Conservation (phyloP, 371 early-diverging fungal genomes). For the Phascolomyces articulosus region DNA sequence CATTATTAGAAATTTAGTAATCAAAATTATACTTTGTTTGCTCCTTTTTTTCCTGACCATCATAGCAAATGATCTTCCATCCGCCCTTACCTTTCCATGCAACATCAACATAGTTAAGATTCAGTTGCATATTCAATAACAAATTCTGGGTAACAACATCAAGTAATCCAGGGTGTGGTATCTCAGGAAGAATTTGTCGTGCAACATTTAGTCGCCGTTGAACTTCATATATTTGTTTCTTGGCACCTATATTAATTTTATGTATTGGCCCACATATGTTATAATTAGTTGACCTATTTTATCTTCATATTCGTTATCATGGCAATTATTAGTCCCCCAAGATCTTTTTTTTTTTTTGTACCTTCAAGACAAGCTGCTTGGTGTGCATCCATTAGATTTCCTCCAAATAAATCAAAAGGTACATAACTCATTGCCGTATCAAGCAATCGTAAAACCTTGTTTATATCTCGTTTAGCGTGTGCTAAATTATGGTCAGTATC, state of each 20-base stretch:
- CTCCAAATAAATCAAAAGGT: constrained; percentile 47
- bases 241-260: neutral
- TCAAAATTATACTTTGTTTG: neutral
- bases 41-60: neutral
- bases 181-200: constrained; percentile 40
- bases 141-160: constrained; percentile 42
- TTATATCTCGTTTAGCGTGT: constrained; percentile 23
- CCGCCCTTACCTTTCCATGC: constrained; percentile 38
- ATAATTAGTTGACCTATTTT: no score
- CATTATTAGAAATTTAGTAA: neutral
- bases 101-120: constrained; percentile 31
- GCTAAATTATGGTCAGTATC: constrained; percentile 33
- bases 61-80: no score
- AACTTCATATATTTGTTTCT: constrained; percentile 29
- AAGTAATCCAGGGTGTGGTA: constrained; percentile 41
- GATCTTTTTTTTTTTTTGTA: no score
- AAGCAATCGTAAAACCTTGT: constrained; percentile 25
- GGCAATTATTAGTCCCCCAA: no score
- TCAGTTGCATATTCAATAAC: constrained; percentile 30
- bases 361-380: constrained; percentile 38
- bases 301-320: no score
- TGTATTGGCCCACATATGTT: neutral
- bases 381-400: constrained; percentile 35
- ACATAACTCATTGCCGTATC: constrained; percentile 32
- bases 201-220: constrained; percentile 40